A percentile compares a stretch with the other conserved stretches of the same genome.
Evolutionary conservation across 352 stramenopile species (phyloP).

Genomic region (Blastocystis sp.): DNA sequence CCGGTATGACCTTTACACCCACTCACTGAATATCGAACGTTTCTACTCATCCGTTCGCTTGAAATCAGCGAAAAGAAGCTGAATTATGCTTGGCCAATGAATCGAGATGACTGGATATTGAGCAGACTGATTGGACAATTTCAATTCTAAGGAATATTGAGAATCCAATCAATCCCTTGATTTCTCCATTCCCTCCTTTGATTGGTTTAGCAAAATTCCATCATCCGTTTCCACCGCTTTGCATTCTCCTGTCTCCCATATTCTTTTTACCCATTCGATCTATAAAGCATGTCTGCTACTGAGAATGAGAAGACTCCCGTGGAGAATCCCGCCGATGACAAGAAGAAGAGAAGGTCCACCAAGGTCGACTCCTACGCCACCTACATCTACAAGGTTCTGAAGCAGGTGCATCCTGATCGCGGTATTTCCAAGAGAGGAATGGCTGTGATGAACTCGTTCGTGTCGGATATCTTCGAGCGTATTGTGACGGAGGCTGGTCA

Average conservation of each 20-base stretch:
- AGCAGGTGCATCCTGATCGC: slow-evolving; percentile 62
- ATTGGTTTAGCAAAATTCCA: neutral
- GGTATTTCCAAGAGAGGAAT: slow-evolving; percentile 65
- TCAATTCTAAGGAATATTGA: neutral
- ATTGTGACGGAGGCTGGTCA: slow-evolving; percentile 86
- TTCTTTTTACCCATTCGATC: too few relatives aligned
- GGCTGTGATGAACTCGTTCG: slow-evolving; percentile 87
- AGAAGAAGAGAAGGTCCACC: slow-evolving; percentile 66
- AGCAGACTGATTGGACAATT: neutral
- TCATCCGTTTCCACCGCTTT: neutral
- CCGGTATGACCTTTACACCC: too few relatives aligned
- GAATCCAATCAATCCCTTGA: neutral
- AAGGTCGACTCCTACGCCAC: slow-evolving; percentile 70
- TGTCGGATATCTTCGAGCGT: slow-evolving; percentile 96
- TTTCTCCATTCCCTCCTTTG: neutral
- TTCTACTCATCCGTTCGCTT: neutral
- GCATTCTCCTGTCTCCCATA: neutral
- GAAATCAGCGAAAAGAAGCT: neutral
- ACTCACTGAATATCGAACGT: neutral
- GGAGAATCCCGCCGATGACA: slow-evolving; percentile 60
- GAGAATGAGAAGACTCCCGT: neutral
- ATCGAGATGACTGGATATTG: neutral
- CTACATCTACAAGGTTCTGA: slow-evolving; percentile 73
- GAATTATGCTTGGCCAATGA: neutral
- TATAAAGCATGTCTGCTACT: neutral